phyloP scores from a whole-genome alignment of 2,329 filamentous ascomycete genomes.

The Chrysosporium queenslandicum region DNA sequence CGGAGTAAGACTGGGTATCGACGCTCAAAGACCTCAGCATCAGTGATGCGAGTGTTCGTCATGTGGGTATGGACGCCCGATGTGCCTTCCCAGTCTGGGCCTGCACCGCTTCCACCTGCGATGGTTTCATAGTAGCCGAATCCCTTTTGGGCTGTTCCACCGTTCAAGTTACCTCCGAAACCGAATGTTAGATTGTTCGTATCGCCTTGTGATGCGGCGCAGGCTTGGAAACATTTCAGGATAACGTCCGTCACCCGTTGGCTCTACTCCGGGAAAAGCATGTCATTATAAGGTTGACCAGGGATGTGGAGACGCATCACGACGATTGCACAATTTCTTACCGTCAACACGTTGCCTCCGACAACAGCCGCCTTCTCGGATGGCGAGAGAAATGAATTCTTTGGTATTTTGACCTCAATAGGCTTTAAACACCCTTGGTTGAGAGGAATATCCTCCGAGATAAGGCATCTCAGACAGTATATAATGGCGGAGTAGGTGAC shows the following conservation, averaged over 20 bases:
- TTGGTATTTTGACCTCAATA: conserved; percentile 60
- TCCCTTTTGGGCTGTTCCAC: conserved; percentile 46
- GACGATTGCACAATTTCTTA: conserved; percentile 18
- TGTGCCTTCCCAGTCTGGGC: conserved; percentile 61
- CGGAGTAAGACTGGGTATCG: conserved; percentile 64
- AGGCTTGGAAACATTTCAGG: conserved; percentile 63
- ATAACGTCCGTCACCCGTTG: conserved; percentile 71
- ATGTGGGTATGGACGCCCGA: conserved; percentile 73
- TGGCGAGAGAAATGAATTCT: conserved; percentile 60
- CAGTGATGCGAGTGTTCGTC: conserved; percentile 78
- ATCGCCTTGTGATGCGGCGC: conserved; percentile 64
- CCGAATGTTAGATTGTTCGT: conserved; percentile 72
- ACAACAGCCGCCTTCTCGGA: conserved; percentile 65
- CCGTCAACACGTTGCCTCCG: conserved; percentile 67
- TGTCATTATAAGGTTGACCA: not conserved
- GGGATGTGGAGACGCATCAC: too few species aligned
- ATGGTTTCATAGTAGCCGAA: conserved; percentile 82
- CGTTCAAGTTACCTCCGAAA: conserved; percentile 56
- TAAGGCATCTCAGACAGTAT: conserved; percentile 66
- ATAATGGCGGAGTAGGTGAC: conserved; percentile 73
- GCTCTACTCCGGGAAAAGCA: conserved; percentile 27
- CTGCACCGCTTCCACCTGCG: conserved; percentile 64
- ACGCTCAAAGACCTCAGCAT: conserved; percentile 67
- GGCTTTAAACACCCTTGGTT: conserved; percentile 73
- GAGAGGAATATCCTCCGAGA: conserved; percentile 66